Evolutionary conservation across 495 filamentous ascomycete species (phyloP).

Genomic region (Cenococcum geophilum): DNA sequence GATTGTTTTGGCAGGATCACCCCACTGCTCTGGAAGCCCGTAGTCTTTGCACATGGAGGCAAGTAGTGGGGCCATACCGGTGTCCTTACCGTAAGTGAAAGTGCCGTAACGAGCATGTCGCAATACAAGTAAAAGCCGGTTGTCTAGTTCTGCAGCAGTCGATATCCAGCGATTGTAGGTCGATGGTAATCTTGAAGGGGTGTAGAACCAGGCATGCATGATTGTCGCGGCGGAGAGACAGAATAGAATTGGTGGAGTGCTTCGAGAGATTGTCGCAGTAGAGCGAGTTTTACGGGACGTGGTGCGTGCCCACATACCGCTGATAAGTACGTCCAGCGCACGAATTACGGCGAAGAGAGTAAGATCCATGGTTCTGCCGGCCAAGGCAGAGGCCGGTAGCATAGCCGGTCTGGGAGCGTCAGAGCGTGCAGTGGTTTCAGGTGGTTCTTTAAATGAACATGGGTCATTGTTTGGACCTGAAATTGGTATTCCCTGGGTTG

Average conservation of each 20-base stretch:
- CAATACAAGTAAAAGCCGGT: conserved; percentile 67
- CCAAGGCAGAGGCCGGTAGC: conserved; percentile 32
- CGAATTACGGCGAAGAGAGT: conserved; percentile 73
- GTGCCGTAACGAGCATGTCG: conserved; percentile 51
- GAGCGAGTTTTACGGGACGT: conserved; percentile 19
- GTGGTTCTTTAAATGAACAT: conserved; percentile 20
- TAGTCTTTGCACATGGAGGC: conserved; percentile 71
- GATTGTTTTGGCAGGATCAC: conserved; percentile 64
- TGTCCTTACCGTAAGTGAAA: conserved; percentile 64
- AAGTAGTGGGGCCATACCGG: conserved; percentile 64
- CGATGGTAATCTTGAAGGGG: conserved; percentile 59
- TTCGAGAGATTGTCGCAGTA: conserved; percentile 40
- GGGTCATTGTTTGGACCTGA: background rate
- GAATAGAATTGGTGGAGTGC: conserved; percentile 68
- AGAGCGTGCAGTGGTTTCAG: conserved; percentile 11
- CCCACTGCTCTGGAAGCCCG: conserved; percentile 61
- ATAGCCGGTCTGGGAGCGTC: conserved; percentile 1
- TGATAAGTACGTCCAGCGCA: conserved; percentile 66
- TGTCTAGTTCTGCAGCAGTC: conserved; percentile 71
- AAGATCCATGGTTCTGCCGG: conserved; percentile 78
- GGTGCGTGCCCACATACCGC: conserved; percentile 53
- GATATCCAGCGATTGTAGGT: conserved; percentile 85
- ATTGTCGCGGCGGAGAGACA: conserved; percentile 69
- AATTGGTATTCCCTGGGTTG: background rate
- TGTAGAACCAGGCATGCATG: conserved; percentile 90